A percentile compares a stretch with the other conserved stretches of the same genome.
Evolutionary conservation across 331 rosid genomes (phyloP).

Genomic region (Saraca asoca): DNA sequence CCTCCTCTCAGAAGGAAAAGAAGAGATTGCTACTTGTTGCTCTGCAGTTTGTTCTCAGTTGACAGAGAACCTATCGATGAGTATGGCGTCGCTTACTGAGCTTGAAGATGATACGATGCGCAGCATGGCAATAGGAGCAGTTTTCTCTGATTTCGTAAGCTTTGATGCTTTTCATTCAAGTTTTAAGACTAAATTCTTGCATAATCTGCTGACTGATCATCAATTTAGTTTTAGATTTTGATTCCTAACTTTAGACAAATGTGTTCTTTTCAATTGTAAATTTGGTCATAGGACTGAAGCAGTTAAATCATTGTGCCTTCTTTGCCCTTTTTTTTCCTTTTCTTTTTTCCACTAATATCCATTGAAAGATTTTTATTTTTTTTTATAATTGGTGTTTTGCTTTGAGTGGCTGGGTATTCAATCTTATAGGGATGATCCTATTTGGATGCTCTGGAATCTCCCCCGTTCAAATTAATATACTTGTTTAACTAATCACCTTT

Average conservation of each 20-base stretch:
- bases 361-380: not conserved
- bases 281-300: not conserved
- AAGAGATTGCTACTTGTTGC: not conserved
- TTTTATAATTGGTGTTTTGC: not conserved
- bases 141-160: slow-evolving; percentile 84
- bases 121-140: slow-evolving; percentile 84
- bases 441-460: no score
- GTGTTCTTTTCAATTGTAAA: not conserved
- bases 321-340: not conserved
- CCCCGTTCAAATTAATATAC: no score
- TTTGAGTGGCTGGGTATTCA: no score
- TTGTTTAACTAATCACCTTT: no score
- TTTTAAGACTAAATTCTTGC: not conserved
- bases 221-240: not conserved
- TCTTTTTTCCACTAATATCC: not conserved
- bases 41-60: not conserved
- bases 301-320: not conserved
- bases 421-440: no score
- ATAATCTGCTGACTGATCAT: not conserved
- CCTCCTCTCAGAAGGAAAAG: no score
- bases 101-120: slow-evolving; percentile 69
- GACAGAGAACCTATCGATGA: slow-evolving; percentile 9
- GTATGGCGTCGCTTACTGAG: slow-evolving; percentile 58
- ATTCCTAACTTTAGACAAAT: not conserved
- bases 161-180: not conserved